Base-by-base conservation (phyloP, 257 asterid genomes). In the Jaltomata sinuosa region DNA sequence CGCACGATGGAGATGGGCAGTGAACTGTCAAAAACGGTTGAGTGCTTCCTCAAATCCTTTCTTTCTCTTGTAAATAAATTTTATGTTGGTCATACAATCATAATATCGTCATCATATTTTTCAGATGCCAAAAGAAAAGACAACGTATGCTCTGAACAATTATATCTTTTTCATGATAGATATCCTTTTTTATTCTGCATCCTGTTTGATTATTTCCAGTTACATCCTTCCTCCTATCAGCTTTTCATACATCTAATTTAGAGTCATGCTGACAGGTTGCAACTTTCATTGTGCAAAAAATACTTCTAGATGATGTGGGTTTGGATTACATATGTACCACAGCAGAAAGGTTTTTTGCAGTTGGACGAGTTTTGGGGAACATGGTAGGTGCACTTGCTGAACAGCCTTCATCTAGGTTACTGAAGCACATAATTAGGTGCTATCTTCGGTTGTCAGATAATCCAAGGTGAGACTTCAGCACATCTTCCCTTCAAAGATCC, bases 1-100 rank as follows among this genome's bases (percentile, higher is more conserved):
- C 96, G 97, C 61, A 93, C 99, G 50, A 97, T 97, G 98, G 99
- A 97, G 88, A 94, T 94, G 96, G 99, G 99, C 59, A 94, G 98
- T 84, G 98, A 94, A 85, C 89, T 97, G 71, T 93, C 99, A 64
- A 97, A 95, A 90, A 94, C 99, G 83, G 99, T 92, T 92, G 89
- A 88, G 94, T 87, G 89, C 76, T 88, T 49, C 83, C 83, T 72
- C 29, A 16, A 74, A 2, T 40, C 45, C 82, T 14, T 1, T 25
- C 57, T 76, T 67, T n/a, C 27, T 47, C n/a, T n/a, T 68, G 50
- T 59, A 38, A 47, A 2, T 67, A 47, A 67, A 67, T 31, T 64
- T 77, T 45, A 74, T 45, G 15, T 74, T 74, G 59, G 18, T 77
- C 59, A 27, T 16, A 77, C 22, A 47, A 49, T 76, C 27, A 47